phyloP scores from a whole-genome alignment of 345 rosid species.

The Eucalyptus fibrosa region DNA sequence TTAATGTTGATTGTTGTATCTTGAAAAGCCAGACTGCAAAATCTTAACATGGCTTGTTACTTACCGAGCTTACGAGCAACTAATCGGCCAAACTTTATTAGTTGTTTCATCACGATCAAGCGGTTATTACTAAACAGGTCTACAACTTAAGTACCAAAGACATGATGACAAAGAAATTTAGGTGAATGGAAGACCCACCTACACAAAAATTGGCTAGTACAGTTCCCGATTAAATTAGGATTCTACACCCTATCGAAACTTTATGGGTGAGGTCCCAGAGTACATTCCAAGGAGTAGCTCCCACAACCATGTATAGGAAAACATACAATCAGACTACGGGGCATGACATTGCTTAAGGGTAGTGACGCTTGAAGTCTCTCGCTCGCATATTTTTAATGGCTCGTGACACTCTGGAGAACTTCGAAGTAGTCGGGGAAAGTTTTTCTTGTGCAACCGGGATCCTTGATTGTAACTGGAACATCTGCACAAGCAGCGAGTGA shows the following conservation, averaged over 20 bases:
- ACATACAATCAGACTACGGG: not conserved
- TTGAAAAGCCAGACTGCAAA: not conserved
- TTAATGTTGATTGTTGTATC: not conserved
- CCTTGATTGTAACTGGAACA: slow-evolving; percentile 86
- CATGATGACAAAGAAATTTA: not conserved
- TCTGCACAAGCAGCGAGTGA: slow-evolving; percentile 95
- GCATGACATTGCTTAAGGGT: not conserved
- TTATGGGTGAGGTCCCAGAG: not conserved
- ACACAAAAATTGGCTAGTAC: not conserved
- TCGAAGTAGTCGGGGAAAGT: slow-evolving; percentile 96
- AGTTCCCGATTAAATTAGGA: not conserved
- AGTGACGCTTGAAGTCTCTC: not conserved
- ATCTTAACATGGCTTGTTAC: not conserved
- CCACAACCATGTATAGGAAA: not conserved
- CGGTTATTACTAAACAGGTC: not conserved
- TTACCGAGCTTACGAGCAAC: not conserved
- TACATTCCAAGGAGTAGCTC: not conserved
- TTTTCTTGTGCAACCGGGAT: slow-evolving; percentile 87
- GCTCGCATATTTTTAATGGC: slow-evolving; percentile 16
- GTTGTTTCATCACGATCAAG: not conserved
- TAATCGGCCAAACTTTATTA: not conserved
- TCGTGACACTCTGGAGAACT: slow-evolving; percentile 63
- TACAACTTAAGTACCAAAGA: not conserved
- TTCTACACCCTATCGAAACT: not conserved
- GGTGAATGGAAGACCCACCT: not conserved